phyloP scores from a whole-genome alignment of 352 stramenopile genomes.

The Globisporangium viniferum region DNA sequence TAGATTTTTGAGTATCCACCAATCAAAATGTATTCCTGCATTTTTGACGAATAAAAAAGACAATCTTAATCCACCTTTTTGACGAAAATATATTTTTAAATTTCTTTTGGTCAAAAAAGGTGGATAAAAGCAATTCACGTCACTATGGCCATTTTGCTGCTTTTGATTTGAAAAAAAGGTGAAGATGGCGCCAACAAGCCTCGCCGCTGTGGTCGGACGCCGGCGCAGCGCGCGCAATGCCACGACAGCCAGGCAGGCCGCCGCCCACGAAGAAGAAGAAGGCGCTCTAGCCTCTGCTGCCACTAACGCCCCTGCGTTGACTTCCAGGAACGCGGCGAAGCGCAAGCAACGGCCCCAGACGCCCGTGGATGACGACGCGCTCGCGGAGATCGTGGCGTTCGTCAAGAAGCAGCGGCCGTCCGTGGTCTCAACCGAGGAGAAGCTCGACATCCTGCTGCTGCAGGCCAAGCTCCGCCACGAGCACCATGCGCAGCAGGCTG shows the following conservation, averaged over 20 bases:
- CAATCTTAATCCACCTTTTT: too few relatives aligned
- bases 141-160: too few relatives aligned
- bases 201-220: not conserved
- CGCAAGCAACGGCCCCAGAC: slow-evolving; percentile 1
- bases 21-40: too few relatives aligned
- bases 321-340: not conserved
- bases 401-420: slow-evolving; percentile 9
- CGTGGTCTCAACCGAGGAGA: slow-evolving; percentile 13
- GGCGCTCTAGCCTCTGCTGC: not conserved
- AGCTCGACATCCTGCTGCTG: slow-evolving; percentile 16
- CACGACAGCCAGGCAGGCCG: not conserved
- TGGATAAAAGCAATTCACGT: too few relatives aligned
- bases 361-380: slow-evolving; percentile 3
- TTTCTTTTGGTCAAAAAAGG: too few relatives aligned
- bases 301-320: not conserved
- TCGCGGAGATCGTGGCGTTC: not conserved
- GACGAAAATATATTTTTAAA: too few relatives aligned
- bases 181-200: not conserved
- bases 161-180: not conserved
- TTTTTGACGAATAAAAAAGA: too few relatives aligned
- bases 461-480: slow-evolving; percentile 10
- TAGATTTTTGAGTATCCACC: too few relatives aligned
- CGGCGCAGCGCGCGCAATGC: slow-evolving; percentile 1
- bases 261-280: not conserved
- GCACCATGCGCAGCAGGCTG: not conserved